Conservation (phyloP, 1,284 basidiomycete species). For the Apiotrichum gracile region DNA sequence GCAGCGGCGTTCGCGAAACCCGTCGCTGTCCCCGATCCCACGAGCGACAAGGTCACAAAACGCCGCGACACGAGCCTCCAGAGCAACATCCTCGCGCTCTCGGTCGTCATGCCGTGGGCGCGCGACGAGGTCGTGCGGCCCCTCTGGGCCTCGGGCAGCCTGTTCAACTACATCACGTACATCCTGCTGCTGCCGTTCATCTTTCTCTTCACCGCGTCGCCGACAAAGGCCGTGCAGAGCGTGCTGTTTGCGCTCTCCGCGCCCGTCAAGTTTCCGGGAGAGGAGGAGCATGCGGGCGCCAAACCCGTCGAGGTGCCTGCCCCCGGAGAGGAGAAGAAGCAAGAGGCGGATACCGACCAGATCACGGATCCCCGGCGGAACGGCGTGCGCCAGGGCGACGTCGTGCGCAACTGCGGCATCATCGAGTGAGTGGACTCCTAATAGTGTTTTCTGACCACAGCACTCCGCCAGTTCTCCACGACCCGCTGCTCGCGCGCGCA, state of each 20-base stretch:
- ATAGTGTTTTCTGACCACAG: conserved; percentile 14
- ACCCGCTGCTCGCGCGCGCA: conserved; percentile 28
- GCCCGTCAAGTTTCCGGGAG: conserved; percentile 31
- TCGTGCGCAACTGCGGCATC: conserved; percentile 41
- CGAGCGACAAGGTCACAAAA: conserved; percentile 16
- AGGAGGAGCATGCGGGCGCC: conserved; percentile 7
- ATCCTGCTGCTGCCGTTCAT: conserved; percentile 37
- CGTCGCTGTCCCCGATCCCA: conserved; percentile 20
- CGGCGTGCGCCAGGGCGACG: conserved; percentile 38
- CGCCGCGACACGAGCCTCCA: conserved; percentile 31
- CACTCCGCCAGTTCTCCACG: conserved; percentile 30
- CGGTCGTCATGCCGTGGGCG: conserved; percentile 44
- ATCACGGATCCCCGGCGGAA: conserved; percentile 19
- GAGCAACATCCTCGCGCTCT: conserved; percentile 41
- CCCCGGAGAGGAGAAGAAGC: conserved; percentile 14
- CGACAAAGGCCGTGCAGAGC: conserved; percentile 31
- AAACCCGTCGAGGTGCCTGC: neutral
- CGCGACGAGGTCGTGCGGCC: conserved; percentile 38
- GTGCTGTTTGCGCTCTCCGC: conserved; percentile 42
- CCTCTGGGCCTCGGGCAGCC: conserved; percentile 19
- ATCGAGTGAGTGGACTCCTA: conserved; percentile 31
- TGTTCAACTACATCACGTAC: conserved; percentile 28
- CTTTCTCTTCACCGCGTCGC: conserved; percentile 39
- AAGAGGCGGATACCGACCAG: conserved; percentile 1
- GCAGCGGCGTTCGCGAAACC: conserved; percentile 19